phyloP scores from a whole-genome alignment of 1,284 basidiomycete genomes.

The Austroboletus niveus region DNA sequence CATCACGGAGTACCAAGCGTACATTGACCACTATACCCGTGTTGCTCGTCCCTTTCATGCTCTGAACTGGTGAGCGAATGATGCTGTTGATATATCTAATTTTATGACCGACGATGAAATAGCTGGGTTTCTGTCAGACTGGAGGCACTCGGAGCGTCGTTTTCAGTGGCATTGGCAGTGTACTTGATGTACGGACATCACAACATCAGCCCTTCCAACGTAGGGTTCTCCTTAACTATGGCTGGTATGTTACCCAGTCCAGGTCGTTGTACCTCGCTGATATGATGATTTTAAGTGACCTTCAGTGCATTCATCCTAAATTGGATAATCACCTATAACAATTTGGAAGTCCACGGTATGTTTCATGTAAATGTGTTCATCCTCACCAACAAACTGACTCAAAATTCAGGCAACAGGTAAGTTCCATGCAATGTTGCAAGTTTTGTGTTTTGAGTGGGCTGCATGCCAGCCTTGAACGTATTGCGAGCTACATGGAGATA shows the following conservation, averaged over 20 bases:
- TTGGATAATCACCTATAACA: slow-evolving; percentile 10
- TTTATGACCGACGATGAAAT: neutral
- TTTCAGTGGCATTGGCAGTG: slow-evolving; percentile 50
- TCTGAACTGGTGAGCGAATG: slow-evolving; percentile 43
- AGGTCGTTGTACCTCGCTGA: neutral
- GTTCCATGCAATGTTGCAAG: neutral
- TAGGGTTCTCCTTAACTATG: slow-evolving; percentile 50
- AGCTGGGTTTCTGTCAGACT: slow-evolving; percentile 57
- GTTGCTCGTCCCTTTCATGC: slow-evolving; percentile 51
- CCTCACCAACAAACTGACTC: neutral
- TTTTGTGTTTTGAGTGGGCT: neutral
- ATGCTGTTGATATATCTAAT: neutral
- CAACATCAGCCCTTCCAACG: slow-evolving; percentile 42
- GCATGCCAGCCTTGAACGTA: slow-evolving; percentile 66
- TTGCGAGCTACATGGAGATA: slow-evolving; percentile 68
- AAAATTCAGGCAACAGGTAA: slow-evolving; percentile 12
- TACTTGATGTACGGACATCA: slow-evolving; percentile 39
- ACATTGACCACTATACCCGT: slow-evolving; percentile 50
- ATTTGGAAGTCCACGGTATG: slow-evolving; percentile 10
- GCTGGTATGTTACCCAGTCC: slow-evolving; percentile 44
- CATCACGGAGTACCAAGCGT: slow-evolving; percentile 41
- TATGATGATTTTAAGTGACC: neutral
- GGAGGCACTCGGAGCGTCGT: slow-evolving; percentile 50
- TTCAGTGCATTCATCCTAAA: slow-evolving; percentile 4
- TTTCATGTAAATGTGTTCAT: neutral